Evolutionary conservation across 306 rosid genomes (phyloP).

Genomic region (Spatholobus suberectus): DNA sequence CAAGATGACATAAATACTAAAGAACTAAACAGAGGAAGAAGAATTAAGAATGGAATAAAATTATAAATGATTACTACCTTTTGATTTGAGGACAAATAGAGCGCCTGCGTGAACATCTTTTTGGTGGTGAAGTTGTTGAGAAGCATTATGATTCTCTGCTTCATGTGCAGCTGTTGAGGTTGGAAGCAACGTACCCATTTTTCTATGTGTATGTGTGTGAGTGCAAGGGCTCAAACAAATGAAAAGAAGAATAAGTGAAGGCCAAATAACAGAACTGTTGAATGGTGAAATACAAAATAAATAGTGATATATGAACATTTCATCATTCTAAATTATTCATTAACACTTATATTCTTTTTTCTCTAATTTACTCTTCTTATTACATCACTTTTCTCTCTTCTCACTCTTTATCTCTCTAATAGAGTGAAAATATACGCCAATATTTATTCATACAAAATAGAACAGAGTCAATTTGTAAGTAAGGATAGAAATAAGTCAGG

Average conservation of each 20-base stretch:
- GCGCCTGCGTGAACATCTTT: conserved; percentile 49
- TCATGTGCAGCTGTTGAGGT: neutral
- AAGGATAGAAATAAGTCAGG: no score
- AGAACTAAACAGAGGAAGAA: neutral
- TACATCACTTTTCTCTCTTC: no score
- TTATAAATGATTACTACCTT: neutral
- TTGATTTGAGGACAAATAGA: conserved; percentile 9
- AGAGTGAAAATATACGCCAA: no score
- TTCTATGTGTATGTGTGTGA: neutral
- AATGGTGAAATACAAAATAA: neutral
- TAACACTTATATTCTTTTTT: no score
- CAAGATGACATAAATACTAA: neutral
- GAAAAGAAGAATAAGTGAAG: neutral
- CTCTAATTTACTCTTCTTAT: no score
- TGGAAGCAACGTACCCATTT: neutral
- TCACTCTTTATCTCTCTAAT: no score
- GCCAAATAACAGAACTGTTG: neutral
- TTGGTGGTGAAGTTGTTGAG: neutral
- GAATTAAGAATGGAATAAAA: neutral
- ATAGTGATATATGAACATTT: no score
- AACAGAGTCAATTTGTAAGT: no score
- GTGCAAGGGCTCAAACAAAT: neutral
- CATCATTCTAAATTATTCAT: no score
- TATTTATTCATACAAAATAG: no score
- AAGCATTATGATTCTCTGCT: neutral